A percentile compares a stretch with the other conserved stretches of the same genome.
phyloP scores from a whole-genome alignment of 1,139 yeast species.

The Torulaspora pretoriensis region DNA sequence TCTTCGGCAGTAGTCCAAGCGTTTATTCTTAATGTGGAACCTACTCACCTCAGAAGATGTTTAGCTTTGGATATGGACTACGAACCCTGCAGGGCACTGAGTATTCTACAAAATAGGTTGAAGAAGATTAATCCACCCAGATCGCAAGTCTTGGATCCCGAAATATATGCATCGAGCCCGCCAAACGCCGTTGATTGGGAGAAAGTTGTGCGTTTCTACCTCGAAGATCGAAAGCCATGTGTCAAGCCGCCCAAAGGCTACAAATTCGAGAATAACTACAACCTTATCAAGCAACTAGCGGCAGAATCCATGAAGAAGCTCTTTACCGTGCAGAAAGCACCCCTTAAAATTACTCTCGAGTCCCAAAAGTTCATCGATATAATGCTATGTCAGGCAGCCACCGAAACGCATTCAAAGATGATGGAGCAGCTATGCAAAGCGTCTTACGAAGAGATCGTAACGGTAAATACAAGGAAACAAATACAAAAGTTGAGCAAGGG shows the following conservation, averaged over 20 bases:
- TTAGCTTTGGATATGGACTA: slow-evolving; percentile 35
- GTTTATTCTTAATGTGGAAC: slow-evolving; percentile 27
- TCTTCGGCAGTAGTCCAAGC: slow-evolving; percentile 27
- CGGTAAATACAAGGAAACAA: slow-evolving; percentile 16
- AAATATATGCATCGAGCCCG: slow-evolving; percentile 18
- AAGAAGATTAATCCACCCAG: slow-evolving; percentile 29
- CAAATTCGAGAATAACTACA: slow-evolving; percentile 20
- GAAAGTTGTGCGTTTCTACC: slow-evolving; percentile 22
- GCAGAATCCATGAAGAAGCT: slow-evolving; percentile 11
- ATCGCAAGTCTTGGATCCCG: slow-evolving; percentile 25
- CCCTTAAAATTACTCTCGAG: slow-evolving; percentile 15
- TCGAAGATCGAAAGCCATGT: slow-evolving; percentile 19
- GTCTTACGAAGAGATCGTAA: slow-evolving; percentile 20
- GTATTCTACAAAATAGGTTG: slow-evolving; percentile 24
- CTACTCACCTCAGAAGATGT: slow-evolving; percentile 31
- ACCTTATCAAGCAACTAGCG: slow-evolving; percentile 13
- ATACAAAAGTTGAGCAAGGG: slow-evolving; percentile 13
- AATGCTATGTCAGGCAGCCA: slow-evolving; percentile 27
- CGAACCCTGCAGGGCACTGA: slow-evolving; percentile 29
- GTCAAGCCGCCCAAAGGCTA: slow-evolving; percentile 7
- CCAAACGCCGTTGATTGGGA: slow-evolving; percentile 21
- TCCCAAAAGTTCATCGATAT: slow-evolving; percentile 23
- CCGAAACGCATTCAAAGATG: slow-evolving; percentile 9
- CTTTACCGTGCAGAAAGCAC: slow-evolving; percentile 3
- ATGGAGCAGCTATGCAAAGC: slow-evolving; percentile 22